Conservation (phyloP, 2,329 filamentous ascomycete genomes). For the Myriosclerotinia scirpicola region DNA sequence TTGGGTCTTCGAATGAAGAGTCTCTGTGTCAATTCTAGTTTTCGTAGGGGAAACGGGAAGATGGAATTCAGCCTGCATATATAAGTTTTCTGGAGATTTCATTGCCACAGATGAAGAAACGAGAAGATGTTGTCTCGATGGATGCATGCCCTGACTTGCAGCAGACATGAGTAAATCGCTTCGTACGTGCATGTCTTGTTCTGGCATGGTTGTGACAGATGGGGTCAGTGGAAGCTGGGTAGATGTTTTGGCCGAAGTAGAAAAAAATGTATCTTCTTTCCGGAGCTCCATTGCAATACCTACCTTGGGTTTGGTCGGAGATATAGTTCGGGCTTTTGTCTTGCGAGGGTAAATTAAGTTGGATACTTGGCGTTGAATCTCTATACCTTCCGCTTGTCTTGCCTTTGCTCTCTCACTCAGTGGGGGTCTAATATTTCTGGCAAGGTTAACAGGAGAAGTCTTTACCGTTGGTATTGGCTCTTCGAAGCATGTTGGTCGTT, state of each 20-base stretch:
- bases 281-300: neutral
- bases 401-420: neutral
- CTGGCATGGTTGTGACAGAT: neutral
- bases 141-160: neutral
- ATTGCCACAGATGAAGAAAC: neutral
- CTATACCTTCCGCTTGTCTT: neutral
- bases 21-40: neutral
- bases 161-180: neutral
- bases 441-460: no score
- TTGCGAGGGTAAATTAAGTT: neutral
- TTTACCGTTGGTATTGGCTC: neutral
- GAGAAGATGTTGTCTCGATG: neutral
- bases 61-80: neutral
- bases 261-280: neutral
- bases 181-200: neutral
- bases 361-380: slow-evolving; percentile 17
- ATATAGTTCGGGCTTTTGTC: neutral
- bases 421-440: neutral
- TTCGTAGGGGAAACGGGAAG: neutral
- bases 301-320: neutral
- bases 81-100: neutral
- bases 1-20: neutral
- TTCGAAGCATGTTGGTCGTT: no score
- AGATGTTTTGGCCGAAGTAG: neutral
- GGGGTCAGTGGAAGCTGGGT: neutral